These are phyloP conservation scores for Pneumocystis carinii DNA, from an alignment of 1,139 yeast genomes.

Conservation along the genomic window DNA sequence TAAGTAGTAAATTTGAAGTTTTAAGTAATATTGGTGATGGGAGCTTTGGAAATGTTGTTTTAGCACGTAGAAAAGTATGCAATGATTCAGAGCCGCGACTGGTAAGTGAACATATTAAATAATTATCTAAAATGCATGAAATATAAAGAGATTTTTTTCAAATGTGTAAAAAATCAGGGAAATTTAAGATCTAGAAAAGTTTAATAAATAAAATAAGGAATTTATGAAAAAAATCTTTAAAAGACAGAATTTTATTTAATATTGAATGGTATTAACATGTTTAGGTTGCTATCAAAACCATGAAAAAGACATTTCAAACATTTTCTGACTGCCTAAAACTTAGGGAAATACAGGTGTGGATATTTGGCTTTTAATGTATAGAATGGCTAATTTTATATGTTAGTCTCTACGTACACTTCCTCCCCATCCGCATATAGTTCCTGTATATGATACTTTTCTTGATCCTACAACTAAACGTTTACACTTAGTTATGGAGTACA, in stretches of 20 bases:
- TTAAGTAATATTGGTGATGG: conserved; percentile 14
- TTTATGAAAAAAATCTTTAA: neutral
- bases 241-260: neutral
- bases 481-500: conserved; percentile 76
- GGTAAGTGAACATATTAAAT: neutral
- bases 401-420: conserved; percentile 42
- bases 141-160: neutral
- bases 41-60: conserved; percentile 15
- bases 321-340: conserved; percentile 46
- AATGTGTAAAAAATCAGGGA: neutral
- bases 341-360: conserved; percentile 51
- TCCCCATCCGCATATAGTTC: conserved; percentile 57
- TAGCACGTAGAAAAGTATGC: conserved; percentile 10
- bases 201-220: neutral
- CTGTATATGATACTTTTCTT: conserved; percentile 61
- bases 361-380: conserved; percentile 2
- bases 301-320: conserved; percentile 40
- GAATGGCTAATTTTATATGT: neutral
- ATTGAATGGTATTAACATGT: neutral
- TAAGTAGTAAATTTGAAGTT: conserved; percentile 4
- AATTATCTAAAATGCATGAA: neutral
- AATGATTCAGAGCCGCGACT: neutral
- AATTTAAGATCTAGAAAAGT: neutral
- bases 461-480: conserved; percentile 44
- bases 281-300: conserved; percentile 70